A percentile compares a stretch with the other conserved stretches of the same genome.
Evolutionary conservation across 768 basidiomycete species (phyloP).

Genomic region (Termitomyces sp.): DNA sequence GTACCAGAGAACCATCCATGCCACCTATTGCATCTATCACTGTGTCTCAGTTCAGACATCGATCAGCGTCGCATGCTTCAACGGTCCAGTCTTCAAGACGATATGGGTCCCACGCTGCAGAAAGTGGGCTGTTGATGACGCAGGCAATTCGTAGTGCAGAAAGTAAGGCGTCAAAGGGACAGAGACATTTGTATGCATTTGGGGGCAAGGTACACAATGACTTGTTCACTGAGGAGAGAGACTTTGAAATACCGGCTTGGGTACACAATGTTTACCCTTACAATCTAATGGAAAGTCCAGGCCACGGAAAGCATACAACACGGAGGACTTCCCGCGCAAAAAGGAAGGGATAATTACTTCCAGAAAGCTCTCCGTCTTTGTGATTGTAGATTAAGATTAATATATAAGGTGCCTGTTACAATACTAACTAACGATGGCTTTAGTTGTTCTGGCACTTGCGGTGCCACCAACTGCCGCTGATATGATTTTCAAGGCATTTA

Average conservation of each 20-base stretch:
- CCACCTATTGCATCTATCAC: constrained; percentile 23
- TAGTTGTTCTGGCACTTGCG: constrained; percentile 1
- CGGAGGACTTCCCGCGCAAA: background rate
- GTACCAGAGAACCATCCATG: constrained; percentile 18
- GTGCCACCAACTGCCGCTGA: constrained; percentile 7
- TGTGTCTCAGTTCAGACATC: constrained; percentile 7
- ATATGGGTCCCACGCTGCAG: constrained; percentile 15
- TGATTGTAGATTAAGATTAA: background rate
- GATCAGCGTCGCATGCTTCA: constrained; percentile 13
- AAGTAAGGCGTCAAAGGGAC: constrained; percentile 41
- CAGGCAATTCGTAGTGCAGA: constrained; percentile 46
- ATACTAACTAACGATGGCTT: constrained; percentile 9
- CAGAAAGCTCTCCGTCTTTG: background rate
- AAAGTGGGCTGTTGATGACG: constrained; percentile 30
- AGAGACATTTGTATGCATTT: constrained; percentile 54
- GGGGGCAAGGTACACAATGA: constrained; percentile 51
- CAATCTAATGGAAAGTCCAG: background rate
- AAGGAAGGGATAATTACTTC: background rate
- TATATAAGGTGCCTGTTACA: background rate
- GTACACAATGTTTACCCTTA: constrained; percentile 21
- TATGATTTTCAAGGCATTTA: constrained; percentile 36
- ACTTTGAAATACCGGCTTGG: constrained; percentile 59
- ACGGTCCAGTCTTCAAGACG: constrained; percentile 11
- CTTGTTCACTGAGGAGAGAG: constrained; percentile 37
- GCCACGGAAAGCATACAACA: background rate